phyloP scores from a whole-genome alignment of 2,329 filamentous ascomycete genomes.

The Blastomyces silverae region DNA sequence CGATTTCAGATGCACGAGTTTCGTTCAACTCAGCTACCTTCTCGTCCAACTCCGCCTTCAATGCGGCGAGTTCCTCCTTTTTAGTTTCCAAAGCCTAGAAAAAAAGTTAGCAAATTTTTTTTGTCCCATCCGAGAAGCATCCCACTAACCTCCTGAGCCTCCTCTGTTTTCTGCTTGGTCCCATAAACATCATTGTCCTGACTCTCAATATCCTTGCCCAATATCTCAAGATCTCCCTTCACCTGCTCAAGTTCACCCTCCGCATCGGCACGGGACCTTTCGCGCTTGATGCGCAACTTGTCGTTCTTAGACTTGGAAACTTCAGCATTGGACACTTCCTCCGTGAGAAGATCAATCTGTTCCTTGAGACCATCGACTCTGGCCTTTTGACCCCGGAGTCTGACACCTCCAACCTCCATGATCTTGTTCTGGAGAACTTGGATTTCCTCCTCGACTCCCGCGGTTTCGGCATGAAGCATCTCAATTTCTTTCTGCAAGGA shows the following conservation, averaged over 20 bases:
- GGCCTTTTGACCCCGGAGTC: slow-evolving; percentile 78
- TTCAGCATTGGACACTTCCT: slow-evolving; percentile 79
- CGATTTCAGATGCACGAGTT: slow-evolving; percentile 82
- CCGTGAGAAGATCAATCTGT: slow-evolving; percentile 70
- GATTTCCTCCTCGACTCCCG: slow-evolving; percentile 86
- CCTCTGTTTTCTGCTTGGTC: slow-evolving; percentile 65
- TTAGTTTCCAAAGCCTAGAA: slow-evolving; percentile 61
- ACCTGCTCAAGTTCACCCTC: slow-evolving; percentile 70
- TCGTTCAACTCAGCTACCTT: slow-evolving; percentile 82
- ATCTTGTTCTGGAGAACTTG: slow-evolving; percentile 91
- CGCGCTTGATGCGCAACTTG: slow-evolving; percentile 81
- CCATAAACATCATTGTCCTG: slow-evolving; percentile 70
- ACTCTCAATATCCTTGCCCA: slow-evolving; percentile 70
- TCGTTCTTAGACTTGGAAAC: slow-evolving; percentile 86
- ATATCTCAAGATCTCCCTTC: slow-evolving; percentile 63
- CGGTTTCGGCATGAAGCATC: slow-evolving; percentile 74
- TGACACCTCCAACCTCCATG: slow-evolving; percentile 95
- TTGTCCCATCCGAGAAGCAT: not conserved
- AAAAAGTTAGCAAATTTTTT: not conserved
- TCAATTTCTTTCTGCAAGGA: slow-evolving; percentile 70
- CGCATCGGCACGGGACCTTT: slow-evolving; percentile 73
- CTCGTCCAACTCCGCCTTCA: slow-evolving; percentile 82
- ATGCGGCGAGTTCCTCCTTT: slow-evolving; percentile 67
- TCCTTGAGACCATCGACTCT: slow-evolving; percentile 86
- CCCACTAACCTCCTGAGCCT: slow-evolving; percentile 60